phyloP scores from a whole-genome alignment of 1,284 basidiomycete species.

The Sporisorium iseilematis-ciliati region DNA sequence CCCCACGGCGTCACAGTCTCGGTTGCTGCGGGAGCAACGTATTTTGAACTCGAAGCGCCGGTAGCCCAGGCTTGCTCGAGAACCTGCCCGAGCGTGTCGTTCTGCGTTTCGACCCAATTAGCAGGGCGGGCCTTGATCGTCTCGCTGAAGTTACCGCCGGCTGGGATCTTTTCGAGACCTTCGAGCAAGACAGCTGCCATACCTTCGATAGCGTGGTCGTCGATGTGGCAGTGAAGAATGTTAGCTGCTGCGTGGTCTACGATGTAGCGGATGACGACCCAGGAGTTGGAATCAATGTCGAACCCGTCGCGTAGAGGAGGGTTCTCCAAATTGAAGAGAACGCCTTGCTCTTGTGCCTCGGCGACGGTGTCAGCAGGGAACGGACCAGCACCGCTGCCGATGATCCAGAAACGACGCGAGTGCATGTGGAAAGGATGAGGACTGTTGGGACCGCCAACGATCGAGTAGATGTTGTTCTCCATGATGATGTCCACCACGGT shows the following conservation, averaged over 20 bases:
- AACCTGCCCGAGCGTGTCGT: slow-evolving; percentile 40
- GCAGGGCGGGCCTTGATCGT: slow-evolving; percentile 24
- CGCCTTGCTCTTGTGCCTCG: slow-evolving; percentile 30
- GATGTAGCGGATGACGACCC: slow-evolving; percentile 51
- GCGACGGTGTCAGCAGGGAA: slow-evolving; percentile 46
- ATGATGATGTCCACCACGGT: slow-evolving; percentile 53
- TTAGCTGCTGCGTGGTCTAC: slow-evolving; percentile 52
- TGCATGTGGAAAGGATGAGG: slow-evolving; percentile 59
- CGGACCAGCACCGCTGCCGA: slow-evolving; percentile 35
- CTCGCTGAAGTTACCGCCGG: slow-evolving; percentile 45
- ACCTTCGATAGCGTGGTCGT: slow-evolving; percentile 53
- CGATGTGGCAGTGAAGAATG: slow-evolving; percentile 56
- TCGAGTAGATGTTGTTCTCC: slow-evolving; percentile 54
- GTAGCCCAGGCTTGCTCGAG: slow-evolving; percentile 25
- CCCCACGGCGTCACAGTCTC: slow-evolving; percentile 46
- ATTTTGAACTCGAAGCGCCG: slow-evolving; percentile 20
- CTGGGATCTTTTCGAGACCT: slow-evolving; percentile 49
- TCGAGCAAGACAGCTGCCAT: slow-evolving; percentile 56
- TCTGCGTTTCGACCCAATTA: slow-evolving; percentile 33
- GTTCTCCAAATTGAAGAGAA: slow-evolving; percentile 37
- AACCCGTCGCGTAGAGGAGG: slow-evolving; percentile 55
- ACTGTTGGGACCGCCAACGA: slow-evolving; percentile 52
- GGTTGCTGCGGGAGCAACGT: slow-evolving; percentile 32
- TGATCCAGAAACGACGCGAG: slow-evolving; percentile 54
- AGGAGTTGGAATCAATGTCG: slow-evolving; percentile 50